Conservation (phyloP, 75 land plant genomes). For the Sequoiadendron giganteum region DNA sequence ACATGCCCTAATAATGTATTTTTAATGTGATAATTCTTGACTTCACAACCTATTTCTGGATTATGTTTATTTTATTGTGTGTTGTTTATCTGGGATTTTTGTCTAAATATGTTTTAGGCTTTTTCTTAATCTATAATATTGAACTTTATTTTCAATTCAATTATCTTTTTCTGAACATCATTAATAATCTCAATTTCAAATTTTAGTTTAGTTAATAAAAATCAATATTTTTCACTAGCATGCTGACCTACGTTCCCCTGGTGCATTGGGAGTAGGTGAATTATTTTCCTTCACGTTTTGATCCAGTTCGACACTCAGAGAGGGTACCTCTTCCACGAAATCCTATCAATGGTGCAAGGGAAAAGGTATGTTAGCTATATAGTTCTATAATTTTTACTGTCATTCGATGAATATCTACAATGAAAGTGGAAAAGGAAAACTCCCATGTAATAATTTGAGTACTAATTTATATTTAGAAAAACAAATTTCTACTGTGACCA, state of each 20-base stretch:
- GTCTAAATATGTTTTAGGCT: not conserved
- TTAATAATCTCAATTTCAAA: not conserved
- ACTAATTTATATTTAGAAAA: not conserved
- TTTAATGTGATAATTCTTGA: no score
- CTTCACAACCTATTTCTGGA: no score
- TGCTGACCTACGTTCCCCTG: not conserved
- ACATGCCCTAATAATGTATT: no score
- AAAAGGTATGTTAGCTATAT: not conserved
- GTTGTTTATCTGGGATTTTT: not conserved
- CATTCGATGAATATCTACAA: not conserved
- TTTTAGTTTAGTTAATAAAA: not conserved
- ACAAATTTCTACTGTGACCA: not conserved
- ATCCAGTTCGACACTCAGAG: constrained; percentile 48
- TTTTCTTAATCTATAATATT: no score
- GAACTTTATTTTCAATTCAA: no score
- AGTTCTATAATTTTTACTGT: not conserved
- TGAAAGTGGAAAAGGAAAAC: not conserved
- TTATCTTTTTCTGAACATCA: no score
- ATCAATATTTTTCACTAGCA: not conserved
- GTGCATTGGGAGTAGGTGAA: constrained; percentile 28
- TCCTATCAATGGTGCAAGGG: not conserved
- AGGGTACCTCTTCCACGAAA: constrained; percentile 26
- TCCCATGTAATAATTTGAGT: not conserved
- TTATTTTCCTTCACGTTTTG: constrained; percentile 56
- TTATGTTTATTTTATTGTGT: no score